phyloP scores from a whole-genome alignment of 371 early-diverging fungal species.

The Parasitella parasitica region DNA sequence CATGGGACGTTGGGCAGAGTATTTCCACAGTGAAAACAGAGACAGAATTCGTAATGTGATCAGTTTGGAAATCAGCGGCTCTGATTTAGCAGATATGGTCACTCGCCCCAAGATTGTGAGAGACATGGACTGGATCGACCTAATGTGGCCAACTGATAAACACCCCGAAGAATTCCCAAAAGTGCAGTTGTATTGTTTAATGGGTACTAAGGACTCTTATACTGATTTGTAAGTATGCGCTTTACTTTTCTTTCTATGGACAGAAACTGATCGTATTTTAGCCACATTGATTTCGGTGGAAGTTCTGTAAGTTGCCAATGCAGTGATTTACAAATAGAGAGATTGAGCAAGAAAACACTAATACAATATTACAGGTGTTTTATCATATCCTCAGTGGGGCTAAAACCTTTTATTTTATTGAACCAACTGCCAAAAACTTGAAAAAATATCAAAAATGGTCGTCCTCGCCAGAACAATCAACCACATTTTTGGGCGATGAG shows the following conservation, averaged over 20 bases:
- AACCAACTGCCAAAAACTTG: slow-evolving; percentile 79
- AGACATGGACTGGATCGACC: slow-evolving; percentile 86
- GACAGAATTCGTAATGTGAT: slow-evolving; percentile 83
- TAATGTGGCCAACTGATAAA: slow-evolving; percentile 75
- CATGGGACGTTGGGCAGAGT: slow-evolving; percentile 80
- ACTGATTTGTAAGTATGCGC: slow-evolving; percentile 75
- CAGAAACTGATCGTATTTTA: background rate
- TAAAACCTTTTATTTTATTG: slow-evolving; percentile 87
- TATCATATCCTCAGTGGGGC: slow-evolving; percentile 84
- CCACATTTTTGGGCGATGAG: slow-evolving; percentile 78
- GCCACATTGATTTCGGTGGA: slow-evolving; percentile 92
- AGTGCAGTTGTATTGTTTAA: slow-evolving; percentile 88
- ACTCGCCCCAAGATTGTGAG: slow-evolving; percentile 76
- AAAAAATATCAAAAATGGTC: slow-evolving; percentile 88
- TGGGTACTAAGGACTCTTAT: slow-evolving; percentile 86
- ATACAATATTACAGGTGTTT: slow-evolving; percentile 66
- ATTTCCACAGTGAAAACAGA: slow-evolving; percentile 64
- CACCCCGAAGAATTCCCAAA: slow-evolving; percentile 70
- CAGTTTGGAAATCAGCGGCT: slow-evolving; percentile 81
- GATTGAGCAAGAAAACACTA: no score
- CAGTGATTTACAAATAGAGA: no score
- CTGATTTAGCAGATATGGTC: slow-evolving; percentile 65
- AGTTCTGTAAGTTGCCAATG: slow-evolving; percentile 63
- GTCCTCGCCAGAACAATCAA: slow-evolving; percentile 77
- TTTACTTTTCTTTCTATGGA: background rate